Conservation (phyloP, 768 basidiomycete species). For the Psilocybe azurescens region DNA sequence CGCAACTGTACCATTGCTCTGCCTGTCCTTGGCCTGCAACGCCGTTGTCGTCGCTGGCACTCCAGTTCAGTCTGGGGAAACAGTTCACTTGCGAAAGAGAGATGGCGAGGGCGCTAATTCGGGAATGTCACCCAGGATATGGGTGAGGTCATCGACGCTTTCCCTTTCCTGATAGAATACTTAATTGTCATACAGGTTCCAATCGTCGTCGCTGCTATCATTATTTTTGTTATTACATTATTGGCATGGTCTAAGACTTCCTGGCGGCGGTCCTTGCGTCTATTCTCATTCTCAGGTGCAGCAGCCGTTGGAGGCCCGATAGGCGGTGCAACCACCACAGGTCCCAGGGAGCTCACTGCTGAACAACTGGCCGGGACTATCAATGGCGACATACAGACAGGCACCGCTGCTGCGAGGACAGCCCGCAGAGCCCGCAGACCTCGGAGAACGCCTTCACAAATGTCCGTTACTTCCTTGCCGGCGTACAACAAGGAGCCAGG, state of each 20-base stretch:
- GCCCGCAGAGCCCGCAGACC: slow-evolving; percentile 41
- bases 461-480: slow-evolving; percentile 79
- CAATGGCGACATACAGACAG: slow-evolving; percentile 30
- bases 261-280: slow-evolving; percentile 6
- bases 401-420: slow-evolving; percentile 28
- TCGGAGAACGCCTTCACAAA: slow-evolving; percentile 78
- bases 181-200: slow-evolving; percentile 26
- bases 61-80: slow-evolving; percentile 3
- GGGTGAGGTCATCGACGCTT: slow-evolving; percentile 15
- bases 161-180: neutral
- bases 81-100: slow-evolving; percentile 9
- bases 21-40: slow-evolving; percentile 4
- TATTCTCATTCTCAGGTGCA: slow-evolving; percentile 16
- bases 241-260: slow-evolving; percentile 24
- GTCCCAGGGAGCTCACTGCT: slow-evolving; percentile 49
- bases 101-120: neutral
- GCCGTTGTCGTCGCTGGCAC: slow-evolving; percentile 10
- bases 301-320: slow-evolving; percentile 6
- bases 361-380: slow-evolving; percentile 60
- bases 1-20: neutral
- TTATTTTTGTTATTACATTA: slow-evolving; percentile 27
- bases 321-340: slow-evolving; percentile 8
- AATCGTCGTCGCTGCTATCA: slow-evolving; percentile 34
- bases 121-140: slow-evolving; percentile 19
- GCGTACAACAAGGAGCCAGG: slow-evolving; percentile 86